A percentile compares a stretch with the other conserved stretches of the same genome.
phyloP scores from a whole-genome alignment of 2,329 filamentous ascomycete genomes.

The Colletotrichum orchidophilum region DNA sequence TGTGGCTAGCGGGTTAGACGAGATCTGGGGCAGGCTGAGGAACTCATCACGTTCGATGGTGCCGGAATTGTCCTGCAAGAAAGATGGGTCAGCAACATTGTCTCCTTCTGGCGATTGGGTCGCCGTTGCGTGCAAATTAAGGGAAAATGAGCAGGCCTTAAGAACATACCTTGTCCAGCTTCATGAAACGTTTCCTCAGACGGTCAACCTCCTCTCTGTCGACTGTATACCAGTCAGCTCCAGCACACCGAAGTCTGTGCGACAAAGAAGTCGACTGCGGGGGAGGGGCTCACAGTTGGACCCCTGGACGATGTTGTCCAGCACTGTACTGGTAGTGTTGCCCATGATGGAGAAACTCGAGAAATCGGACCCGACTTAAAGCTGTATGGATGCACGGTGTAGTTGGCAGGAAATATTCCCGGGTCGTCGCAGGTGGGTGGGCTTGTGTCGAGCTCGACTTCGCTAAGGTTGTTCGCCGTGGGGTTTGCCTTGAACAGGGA shows the following conservation, averaged over 20 bases:
- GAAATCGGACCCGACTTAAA: constrained; percentile 11
- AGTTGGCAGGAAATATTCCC: neutral
- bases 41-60: constrained; percentile 99
- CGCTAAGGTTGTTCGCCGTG: constrained; percentile 26
- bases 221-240: constrained; percentile 63
- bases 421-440: constrained; percentile 15
- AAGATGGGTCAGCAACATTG: constrained; percentile 13
- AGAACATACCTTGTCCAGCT: constrained; percentile 86
- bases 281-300: constrained; percentile 80
- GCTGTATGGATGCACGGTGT: neutral
- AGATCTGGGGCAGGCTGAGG: constrained; percentile 95
- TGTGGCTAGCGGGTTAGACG: constrained; percentile 95
- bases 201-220: constrained; percentile 97
- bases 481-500: constrained; percentile 20
- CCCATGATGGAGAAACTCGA: constrained; percentile 60
- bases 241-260: constrained; percentile 27
- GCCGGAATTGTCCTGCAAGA: constrained; percentile 86
- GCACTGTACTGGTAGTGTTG: constrained; percentile 76
- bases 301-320: constrained; percentile 95
- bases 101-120: neutral
- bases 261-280: constrained; percentile 33
- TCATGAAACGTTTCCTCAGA: constrained; percentile 98
- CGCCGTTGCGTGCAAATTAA: neutral
- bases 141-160: neutral
- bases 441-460: constrained; percentile 15